Conservation (phyloP, 257 asterid genomes). For the Penstemon eatonii region DNA sequence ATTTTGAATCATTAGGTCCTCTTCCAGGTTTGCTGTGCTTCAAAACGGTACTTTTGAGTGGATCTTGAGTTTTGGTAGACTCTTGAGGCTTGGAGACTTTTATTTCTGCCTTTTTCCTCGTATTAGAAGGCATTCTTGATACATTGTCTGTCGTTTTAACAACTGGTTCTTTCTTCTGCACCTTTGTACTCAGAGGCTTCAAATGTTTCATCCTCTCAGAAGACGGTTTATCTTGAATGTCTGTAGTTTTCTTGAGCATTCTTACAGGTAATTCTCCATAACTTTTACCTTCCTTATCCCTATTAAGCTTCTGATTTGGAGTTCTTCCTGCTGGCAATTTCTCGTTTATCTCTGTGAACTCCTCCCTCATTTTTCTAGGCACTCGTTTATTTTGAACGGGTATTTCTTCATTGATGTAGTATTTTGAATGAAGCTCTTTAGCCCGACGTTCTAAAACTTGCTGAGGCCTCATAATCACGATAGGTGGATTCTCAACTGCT, state of each 20-base stretch:
- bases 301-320: constrained; percentile 25
- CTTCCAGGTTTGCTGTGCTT: constrained; percentile 35
- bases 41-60: constrained; percentile 24
- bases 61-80: constrained; percentile 25
- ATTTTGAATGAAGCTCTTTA: constrained; percentile 19
- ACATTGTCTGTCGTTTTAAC: constrained; percentile 34
- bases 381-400: constrained; percentile 29
- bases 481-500: constrained; percentile 45
- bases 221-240: constrained; percentile 27
- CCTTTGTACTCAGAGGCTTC: constrained; percentile 34
- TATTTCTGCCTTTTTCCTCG: constrained; percentile 31
- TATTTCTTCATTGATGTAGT: constrained; percentile 23
- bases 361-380: constrained; percentile 32
- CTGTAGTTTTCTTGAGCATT: constrained; percentile 27
- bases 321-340: constrained; percentile 30
- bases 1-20: constrained; percentile 35
- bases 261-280: constrained; percentile 23
- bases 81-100: constrained; percentile 31
- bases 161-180: constrained; percentile 39
- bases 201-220: constrained; percentile 31
- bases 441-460: constrained; percentile 22
- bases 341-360: constrained; percentile 26
- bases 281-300: constrained; percentile 29
- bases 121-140: constrained; percentile 29
- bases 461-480: constrained; percentile 59